A percentile compares a stretch with the other conserved stretches of the same genome.
These are phyloP conservation scores for Barbarea vulgaris DNA, from an alignment of 345 rosid species.

Conservation along the genomic window DNA sequence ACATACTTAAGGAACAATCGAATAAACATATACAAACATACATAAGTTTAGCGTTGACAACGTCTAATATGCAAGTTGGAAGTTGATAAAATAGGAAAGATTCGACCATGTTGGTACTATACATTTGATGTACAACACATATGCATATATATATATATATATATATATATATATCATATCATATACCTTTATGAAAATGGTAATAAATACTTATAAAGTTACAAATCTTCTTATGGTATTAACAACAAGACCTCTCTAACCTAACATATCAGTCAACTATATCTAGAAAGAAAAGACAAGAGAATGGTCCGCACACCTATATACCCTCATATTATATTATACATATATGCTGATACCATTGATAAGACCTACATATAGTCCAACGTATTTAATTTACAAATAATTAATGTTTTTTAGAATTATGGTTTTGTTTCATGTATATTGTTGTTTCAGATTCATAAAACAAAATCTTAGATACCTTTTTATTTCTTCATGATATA, in stretches of 20 bases:
- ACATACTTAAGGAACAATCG: neutral
- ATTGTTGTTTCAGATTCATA: neutral
- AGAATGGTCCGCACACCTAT: slow-evolving; percentile 19
- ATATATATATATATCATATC: slow-evolving; percentile 3
- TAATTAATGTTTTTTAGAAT: neutral
- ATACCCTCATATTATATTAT: neutral
- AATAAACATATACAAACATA: neutral
- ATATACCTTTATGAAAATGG: neutral
- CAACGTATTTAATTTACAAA: slow-evolving; percentile 12
- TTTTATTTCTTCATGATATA: neutral
- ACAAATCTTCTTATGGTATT: neutral
- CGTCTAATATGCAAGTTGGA: slow-evolving; percentile 22
- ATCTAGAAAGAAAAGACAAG: slow-evolving; percentile 2
- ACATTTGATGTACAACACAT: slow-evolving; percentile 12
- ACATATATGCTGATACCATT: neutral
- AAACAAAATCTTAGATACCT: neutral
- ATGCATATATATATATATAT: neutral
- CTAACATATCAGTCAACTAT: slow-evolving; percentile 29
- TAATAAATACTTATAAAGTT: neutral
- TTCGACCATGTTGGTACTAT: slow-evolving; percentile 20
- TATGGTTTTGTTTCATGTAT: neutral
- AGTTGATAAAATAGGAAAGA: slow-evolving; percentile 25
- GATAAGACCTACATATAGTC: slow-evolving; percentile 1
- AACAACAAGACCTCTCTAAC: slow-evolving; percentile 30
- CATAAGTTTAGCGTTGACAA: slow-evolving; percentile 12